Base-by-base conservation (phyloP, 192 early-diverging fungal genomes). In the Linnemannia schmuckeri region DNA sequence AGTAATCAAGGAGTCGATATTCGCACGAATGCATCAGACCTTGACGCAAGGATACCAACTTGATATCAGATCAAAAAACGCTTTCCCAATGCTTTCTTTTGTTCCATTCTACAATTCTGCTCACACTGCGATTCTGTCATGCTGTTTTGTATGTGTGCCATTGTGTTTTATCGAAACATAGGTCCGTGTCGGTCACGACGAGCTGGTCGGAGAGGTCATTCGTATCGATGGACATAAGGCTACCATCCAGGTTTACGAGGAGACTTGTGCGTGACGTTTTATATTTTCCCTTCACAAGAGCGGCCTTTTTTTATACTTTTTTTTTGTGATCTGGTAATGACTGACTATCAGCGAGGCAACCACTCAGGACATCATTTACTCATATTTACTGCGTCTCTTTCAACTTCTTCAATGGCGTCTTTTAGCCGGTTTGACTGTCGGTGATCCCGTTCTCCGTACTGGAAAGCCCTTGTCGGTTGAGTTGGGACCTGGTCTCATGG, bases 171-270 rank as follows among this genome's bases (percentile, higher is more conserved):
- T 69, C 68, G 47, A 15, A 12, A 30, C 41, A 54, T 76, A 97
- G 96, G 96, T 97, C 46, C 97, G 98, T 82, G 99, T 99, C 37
- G 99, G 99, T 72, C 97, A 99, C 90, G 92, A 95, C 73, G 98
- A 98, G 75, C 92, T 99, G 72, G 97, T 99, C 55, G 99, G 99
- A 82, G 99, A 99, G 91, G 99, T 99, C 83, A 99, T 99, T 91
- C 96, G 98, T 91, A 96, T 99, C 82, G 99, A 99, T 57, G 95
- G 96, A 78, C 97, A 99, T 89, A 99, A 99, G 92, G 97, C 97
- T n/a, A 99, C 99, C 35, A 95, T 99, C 82, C 99, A 99, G 91
- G 99, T 99, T 33, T 99, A 99, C 92, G 99, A 99, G 82, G 99
- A 99, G 88, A 99, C 99, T 68, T 95, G 96, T 96, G 88, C 54